These are phyloP conservation scores for Albifimbria verrucaria DNA, from an alignment of 2,329 filamentous ascomycete genomes.

Conservation along the genomic window DNA sequence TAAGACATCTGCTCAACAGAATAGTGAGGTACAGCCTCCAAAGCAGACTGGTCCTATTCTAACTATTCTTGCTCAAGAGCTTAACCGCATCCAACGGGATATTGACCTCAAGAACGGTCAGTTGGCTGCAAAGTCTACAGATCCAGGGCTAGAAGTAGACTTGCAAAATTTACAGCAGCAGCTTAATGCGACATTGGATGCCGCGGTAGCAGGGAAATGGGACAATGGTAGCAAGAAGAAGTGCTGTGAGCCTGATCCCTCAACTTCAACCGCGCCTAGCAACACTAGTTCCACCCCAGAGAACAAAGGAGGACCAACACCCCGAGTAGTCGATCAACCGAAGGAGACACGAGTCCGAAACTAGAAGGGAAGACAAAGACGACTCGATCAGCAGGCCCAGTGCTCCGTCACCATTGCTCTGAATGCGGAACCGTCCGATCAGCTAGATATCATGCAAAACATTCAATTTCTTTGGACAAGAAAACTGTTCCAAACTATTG, in stretches of 20 bases:
- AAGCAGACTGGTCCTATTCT: too few relatives aligned
- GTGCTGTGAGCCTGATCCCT: too few relatives aligned
- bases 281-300: too few relatives aligned
- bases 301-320: too few relatives aligned
- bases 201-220: conserved; percentile 11
- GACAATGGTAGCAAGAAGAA: too few relatives aligned
- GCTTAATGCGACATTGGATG: conserved; percentile 26
- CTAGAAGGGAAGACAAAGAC: neutral
- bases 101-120: conserved; percentile 21
- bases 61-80: conserved; percentile 10
- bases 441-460: conserved; percentile 27
- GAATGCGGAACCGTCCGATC: conserved; percentile 34
- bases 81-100: conserved; percentile 22
- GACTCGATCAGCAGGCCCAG: neutral
- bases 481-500: conserved; percentile 31
- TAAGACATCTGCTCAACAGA: too few relatives aligned
- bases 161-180: conserved; percentile 22
- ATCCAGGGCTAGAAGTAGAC: conserved; percentile 17
- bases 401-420: conserved; percentile 30
- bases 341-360: too few relatives aligned
- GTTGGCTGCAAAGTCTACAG: conserved; percentile 18
- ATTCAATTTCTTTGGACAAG: conserved; percentile 21
- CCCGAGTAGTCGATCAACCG: too few relatives aligned
- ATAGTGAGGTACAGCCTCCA: too few relatives aligned
- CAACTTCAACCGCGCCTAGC: too few relatives aligned